Conservation (phyloP, 1,284 basidiomycete species). For the Xerocomus subilludens region DNA sequence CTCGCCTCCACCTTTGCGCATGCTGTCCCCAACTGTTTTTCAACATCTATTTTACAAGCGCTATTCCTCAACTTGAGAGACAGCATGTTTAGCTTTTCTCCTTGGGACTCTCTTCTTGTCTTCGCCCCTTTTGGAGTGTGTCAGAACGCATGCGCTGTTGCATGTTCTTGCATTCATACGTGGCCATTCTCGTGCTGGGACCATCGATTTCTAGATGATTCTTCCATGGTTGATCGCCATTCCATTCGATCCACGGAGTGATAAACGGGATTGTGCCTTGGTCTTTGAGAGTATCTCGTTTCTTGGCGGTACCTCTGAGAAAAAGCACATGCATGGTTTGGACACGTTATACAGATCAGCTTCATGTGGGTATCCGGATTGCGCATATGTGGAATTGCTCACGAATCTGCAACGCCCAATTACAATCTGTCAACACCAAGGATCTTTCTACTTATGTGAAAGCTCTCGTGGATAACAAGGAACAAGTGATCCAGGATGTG, state of each 20-base stretch:
- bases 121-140: constrained; percentile 50
- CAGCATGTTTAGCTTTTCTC: constrained; percentile 85
- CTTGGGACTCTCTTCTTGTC: constrained; percentile 69
- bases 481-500: constrained; percentile 78
- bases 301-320: constrained; percentile 57
- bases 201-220: constrained; percentile 87
- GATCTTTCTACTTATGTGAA: constrained; percentile 78
- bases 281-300: constrained; percentile 73
- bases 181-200: constrained; percentile 70
- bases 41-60: constrained; percentile 67
- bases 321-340: constrained; percentile 78
- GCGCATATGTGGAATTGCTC: constrained; percentile 7
- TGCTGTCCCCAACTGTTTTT: constrained; percentile 58
- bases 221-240: constrained; percentile 81
- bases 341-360: constrained; percentile 83
- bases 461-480: constrained; percentile 63
- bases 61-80: constrained; percentile 79
- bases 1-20: constrained; percentile 66
- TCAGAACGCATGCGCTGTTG: constrained; percentile 62
- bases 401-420: constrained; percentile 54
- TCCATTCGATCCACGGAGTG: constrained; percentile 64
- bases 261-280: constrained; percentile 73
- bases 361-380: constrained; percentile 62
- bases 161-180: constrained; percentile 84
- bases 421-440: constrained; percentile 83